Conservation (phyloP, 192 early-diverging fungal genomes). For the Podila clonocystis region DNA sequence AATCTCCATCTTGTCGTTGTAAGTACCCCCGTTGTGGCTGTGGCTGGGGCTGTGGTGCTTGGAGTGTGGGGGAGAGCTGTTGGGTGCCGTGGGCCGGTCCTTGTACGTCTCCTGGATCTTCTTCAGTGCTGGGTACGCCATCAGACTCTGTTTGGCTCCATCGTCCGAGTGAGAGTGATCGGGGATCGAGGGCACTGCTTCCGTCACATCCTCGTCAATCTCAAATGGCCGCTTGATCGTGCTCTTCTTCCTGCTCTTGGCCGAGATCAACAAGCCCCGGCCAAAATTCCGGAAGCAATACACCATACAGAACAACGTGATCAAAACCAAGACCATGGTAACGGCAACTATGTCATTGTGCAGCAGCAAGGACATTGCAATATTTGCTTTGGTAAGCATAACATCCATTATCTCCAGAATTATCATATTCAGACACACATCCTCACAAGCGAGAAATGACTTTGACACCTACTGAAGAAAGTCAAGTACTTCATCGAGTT, state of each 20-base stretch:
- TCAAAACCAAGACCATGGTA: constrained; percentile 34
- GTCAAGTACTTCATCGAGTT: constrained; percentile 42
- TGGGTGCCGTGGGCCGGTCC: constrained; percentile 2
- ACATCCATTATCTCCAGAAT: too few relatives aligned
- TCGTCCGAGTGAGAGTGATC: constrained; percentile 20
- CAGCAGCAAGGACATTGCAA: not conserved
- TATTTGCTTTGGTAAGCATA: not conserved
- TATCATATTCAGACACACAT: too few relatives aligned
- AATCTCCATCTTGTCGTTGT: constrained; percentile 47
- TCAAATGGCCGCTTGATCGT: constrained; percentile 26
- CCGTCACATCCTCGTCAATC: constrained; percentile 38
- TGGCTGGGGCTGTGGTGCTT: constrained; percentile 1
- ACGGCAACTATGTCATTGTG: constrained; percentile 26
- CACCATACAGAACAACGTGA: constrained; percentile 38
- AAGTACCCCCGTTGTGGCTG: constrained; percentile 9
- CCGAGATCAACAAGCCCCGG: constrained; percentile 36
- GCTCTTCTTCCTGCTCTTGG: constrained; percentile 8
- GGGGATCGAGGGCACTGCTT: constrained; percentile 29
- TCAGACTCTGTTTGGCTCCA: constrained; percentile 25
- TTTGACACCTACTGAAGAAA: constrained; percentile 43
- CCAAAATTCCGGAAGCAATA: constrained; percentile 53
- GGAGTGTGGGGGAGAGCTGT: not conserved
- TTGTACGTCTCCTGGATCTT: constrained; percentile 40
- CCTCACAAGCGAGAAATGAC: not conserved
- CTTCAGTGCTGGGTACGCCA: constrained; percentile 48